phyloP scores from a whole-genome alignment of 2,329 filamentous ascomycete species.

The Aspergillus japonicus region DNA sequence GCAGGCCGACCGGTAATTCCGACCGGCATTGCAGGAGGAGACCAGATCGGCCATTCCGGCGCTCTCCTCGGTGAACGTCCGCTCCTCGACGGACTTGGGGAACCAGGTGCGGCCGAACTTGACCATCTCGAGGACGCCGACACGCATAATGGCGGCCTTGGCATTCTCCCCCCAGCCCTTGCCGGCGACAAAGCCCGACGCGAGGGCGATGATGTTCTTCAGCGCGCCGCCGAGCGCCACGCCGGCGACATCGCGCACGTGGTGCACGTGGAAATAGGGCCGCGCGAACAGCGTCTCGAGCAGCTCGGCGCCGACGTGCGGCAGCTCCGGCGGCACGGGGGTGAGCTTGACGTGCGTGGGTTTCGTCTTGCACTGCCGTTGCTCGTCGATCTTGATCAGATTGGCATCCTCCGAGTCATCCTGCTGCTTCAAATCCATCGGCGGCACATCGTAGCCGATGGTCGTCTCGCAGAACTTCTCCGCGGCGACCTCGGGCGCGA shows the following conservation, averaged over 20 bases:
- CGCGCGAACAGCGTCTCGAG: constrained; percentile 83
- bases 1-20: constrained; percentile 19
- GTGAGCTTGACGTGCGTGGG: constrained; percentile 65
- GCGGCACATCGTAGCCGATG: constrained; percentile 85
- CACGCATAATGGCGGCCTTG: constrained; percentile 90
- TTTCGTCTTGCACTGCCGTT: constrained; percentile 63
- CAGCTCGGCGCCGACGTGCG: constrained; percentile 74
- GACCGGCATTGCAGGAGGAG: constrained; percentile 14
- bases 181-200: constrained; percentile 87
- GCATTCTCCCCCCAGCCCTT: constrained; percentile 94
- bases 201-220: constrained; percentile 91
- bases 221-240: constrained; percentile 71
- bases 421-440: constrained; percentile 71
- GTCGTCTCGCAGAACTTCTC: constrained; percentile 96
- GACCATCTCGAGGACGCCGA: constrained; percentile 89
- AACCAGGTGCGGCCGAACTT: constrained; percentile 64
- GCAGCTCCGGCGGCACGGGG: constrained; percentile 73
- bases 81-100: constrained; percentile 17
- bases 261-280: constrained; percentile 89
- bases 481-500: constrained; percentile 82
- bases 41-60: constrained; percentile 25
- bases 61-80: constrained; percentile 22
- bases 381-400: constrained; percentile 38
- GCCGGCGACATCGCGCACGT: constrained; percentile 64
- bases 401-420: constrained; percentile 45